Conservation (phyloP, 768 basidiomycete species). For the Phanerochaete carnosa region DNA sequence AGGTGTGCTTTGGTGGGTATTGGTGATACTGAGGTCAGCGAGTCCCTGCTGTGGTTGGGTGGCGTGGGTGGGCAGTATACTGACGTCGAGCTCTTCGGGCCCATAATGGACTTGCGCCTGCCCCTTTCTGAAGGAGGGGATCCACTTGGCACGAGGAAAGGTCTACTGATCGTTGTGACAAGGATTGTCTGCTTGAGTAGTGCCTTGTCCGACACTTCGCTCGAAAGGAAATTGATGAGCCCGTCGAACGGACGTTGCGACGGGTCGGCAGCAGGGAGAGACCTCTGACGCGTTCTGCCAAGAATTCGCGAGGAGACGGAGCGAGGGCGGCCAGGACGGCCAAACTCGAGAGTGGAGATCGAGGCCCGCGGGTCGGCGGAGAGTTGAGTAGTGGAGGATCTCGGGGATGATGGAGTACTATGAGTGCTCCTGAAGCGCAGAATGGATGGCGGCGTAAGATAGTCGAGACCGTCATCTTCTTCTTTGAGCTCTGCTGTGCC, state of each 20-base stretch:
- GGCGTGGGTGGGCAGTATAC: conserved; percentile 21
- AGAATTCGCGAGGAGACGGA: conserved; percentile 11
- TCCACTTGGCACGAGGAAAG: conserved; percentile 29
- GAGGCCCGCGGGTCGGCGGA: conserved; percentile 7
- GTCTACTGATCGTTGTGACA: conserved; percentile 35
- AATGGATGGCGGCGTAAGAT: conserved; percentile 22
- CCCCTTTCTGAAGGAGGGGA: conserved; percentile 1
- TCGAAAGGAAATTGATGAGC: conserved; percentile 37
- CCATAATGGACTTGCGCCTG: conserved; percentile 6
- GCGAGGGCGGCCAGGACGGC: conserved; percentile 11
- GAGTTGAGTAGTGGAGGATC: conserved; percentile 16
- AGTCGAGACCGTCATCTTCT: conserved; percentile 22
- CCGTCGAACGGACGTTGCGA: conserved; percentile 36
- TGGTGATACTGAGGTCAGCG: conserved; percentile 7
- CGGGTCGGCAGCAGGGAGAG: conserved; percentile 26
- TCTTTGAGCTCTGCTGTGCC: conserved; percentile 24
- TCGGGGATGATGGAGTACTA: conserved; percentile 20
- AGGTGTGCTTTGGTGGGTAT: conserved; percentile 23
- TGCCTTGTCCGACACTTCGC: conserved; percentile 26
- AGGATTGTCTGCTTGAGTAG: conserved; percentile 38
- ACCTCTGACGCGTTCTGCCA: conserved; percentile 5
- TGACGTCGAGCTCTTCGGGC: conserved; percentile 12
- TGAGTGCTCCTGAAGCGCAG: conserved; percentile 17
- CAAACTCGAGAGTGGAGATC: conserved; percentile 3
- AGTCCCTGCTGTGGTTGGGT: conserved; percentile 17